phyloP scores from a whole-genome alignment of 2,329 filamentous ascomycete genomes.

The Xylariaceae sp. region DNA sequence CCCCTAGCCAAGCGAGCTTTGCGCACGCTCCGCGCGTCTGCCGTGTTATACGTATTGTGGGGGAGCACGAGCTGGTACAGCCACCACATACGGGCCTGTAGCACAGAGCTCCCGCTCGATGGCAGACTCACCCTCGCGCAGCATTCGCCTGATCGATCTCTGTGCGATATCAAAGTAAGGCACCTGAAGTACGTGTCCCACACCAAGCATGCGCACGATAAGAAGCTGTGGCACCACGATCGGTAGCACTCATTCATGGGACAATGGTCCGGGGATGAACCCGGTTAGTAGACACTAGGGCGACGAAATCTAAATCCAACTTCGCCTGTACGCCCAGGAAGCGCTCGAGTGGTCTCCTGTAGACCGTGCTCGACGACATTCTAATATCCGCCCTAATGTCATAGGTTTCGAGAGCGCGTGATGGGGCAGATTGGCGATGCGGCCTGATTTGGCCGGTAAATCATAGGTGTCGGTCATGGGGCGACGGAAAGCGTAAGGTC shows the following conservation, averaged over 20 bases:
- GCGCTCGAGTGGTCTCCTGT: not conserved
- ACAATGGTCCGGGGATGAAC: constrained; percentile 1
- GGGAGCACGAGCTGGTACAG: constrained; percentile 14
- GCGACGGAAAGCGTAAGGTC: constrained; percentile 5
- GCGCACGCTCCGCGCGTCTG: constrained; percentile 11
- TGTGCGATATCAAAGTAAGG: constrained; percentile 19
- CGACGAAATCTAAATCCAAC: constrained; percentile 14
- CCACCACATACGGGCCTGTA: constrained; percentile 11
- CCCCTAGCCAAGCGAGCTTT: constrained; percentile 13
- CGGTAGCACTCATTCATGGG: constrained; percentile 7
- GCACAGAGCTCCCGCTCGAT: constrained; percentile 11
- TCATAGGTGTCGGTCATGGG: constrained; percentile 2
- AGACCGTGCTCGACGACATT: constrained; percentile 2
- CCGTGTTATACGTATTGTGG: not conserved
- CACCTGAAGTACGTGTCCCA: constrained; percentile 16
- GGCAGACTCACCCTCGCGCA: constrained; percentile 13
- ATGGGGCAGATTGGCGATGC: constrained; percentile 17
- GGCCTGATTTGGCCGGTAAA: constrained; percentile 15
- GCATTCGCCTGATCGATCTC: constrained; percentile 23
- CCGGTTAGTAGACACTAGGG: constrained; percentile 10
- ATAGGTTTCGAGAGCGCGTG: constrained; percentile 12
- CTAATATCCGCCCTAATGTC: constrained; percentile 7
- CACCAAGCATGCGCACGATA: constrained; percentile 16
- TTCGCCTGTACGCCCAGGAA: constrained; percentile 4
- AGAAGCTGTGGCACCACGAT: constrained; percentile 19